Conservation (phyloP, 345 rosid genomes). For the Nasturtium officinale region DNA sequence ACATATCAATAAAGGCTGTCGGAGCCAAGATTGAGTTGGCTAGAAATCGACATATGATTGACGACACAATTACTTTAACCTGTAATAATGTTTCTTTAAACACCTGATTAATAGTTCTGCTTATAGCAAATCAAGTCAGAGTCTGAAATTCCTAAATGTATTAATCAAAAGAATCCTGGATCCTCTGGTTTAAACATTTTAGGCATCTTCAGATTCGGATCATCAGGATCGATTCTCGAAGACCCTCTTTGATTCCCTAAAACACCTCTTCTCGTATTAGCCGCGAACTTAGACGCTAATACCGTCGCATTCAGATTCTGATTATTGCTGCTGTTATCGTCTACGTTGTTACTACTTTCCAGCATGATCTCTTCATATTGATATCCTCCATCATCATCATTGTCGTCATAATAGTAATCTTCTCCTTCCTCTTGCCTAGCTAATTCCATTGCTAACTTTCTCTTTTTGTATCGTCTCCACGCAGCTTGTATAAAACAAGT, state of each 20-base stretch:
- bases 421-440: slow-evolving; percentile 59
- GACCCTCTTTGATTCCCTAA: slow-evolving; percentile 46
- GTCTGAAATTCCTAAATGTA: slow-evolving; percentile 9
- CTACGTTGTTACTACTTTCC: slow-evolving; percentile 13
- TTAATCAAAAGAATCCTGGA: slow-evolving; percentile 62
- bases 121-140: background rate
- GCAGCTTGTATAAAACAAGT: slow-evolving; percentile 78
- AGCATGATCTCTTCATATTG: slow-evolving; percentile 26
- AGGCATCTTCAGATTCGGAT: slow-evolving; percentile 71
- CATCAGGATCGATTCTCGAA: slow-evolving; percentile 49
- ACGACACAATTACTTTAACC: background rate
- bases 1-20: slow-evolving; percentile 13
- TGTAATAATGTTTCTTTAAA: background rate
- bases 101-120: background rate
- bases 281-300: slow-evolving; percentile 72
- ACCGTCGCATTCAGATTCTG: slow-evolving; percentile 60
- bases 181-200: slow-evolving; percentile 81
- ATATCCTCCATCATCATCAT: slow-evolving; percentile 13
- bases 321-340: slow-evolving; percentile 30
- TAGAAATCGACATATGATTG: background rate
- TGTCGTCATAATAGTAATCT: slow-evolving; percentile 34
- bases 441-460: slow-evolving; percentile 65
- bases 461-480: slow-evolving; percentile 66
- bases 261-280: slow-evolving; percentile 58
- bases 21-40: slow-evolving; percentile 7